Conservation (phyloP, 2,329 filamentous ascomycete genomes). For the Helotiales sp. region DNA sequence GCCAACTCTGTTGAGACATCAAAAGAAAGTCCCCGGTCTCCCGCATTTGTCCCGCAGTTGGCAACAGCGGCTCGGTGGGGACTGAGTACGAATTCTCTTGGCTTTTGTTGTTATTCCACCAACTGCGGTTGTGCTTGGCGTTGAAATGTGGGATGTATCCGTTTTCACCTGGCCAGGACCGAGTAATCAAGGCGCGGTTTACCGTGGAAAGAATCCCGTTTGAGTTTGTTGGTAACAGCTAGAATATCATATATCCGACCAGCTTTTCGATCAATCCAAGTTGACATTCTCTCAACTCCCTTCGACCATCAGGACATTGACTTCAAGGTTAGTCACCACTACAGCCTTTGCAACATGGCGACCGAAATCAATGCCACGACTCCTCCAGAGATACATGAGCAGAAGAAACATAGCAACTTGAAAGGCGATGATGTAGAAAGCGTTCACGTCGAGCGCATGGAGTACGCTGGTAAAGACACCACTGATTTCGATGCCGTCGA, state of each 20-base stretch:
- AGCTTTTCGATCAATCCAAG: no score
- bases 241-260: no score
- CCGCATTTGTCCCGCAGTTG: background rate
- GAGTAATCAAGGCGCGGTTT: background rate
- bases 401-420: background rate
- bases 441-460: background rate
- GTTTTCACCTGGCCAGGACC: background rate
- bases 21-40: background rate
- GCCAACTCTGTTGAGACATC: background rate
- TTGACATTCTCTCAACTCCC: no score
- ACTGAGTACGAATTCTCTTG: background rate
- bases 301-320: no score
- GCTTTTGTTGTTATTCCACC: background rate
- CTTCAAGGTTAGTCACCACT: background rate
- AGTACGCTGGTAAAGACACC: background rate
- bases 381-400: background rate
- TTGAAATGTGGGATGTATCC: background rate
- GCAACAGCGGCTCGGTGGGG: background rate
- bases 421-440: background rate
- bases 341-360: background rate
- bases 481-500: constrained; percentile 52
- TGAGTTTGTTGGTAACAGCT: no score
- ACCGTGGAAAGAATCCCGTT: no score
- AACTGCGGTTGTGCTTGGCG: background rate
- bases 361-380: background rate